Percentiles rank a stretch among this genome's conserved stretches.
Evolutionary conservation across 1,284 basidiomycete species (phyloP).

Genomic region (Waitea zeae): DNA sequence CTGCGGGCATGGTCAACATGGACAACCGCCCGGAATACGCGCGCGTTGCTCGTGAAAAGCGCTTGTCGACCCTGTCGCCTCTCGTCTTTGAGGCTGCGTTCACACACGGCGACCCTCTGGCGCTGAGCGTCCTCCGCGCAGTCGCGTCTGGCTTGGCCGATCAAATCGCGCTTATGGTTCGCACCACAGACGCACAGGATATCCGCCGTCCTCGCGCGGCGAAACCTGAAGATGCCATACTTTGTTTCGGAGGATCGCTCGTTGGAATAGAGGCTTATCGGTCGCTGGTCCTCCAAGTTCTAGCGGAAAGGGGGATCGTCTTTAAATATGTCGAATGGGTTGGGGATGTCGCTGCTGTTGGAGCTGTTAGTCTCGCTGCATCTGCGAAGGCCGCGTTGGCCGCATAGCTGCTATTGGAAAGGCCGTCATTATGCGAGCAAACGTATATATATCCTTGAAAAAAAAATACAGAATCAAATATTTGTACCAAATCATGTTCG

Average conservation of each 20-base stretch:
- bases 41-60: slow-evolving; percentile 40
- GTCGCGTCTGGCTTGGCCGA: slow-evolving; percentile 36
- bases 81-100: slow-evolving; percentile 59
- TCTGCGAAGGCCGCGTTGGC: too few species aligned
- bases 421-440: neutral
- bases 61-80: slow-evolving; percentile 53
- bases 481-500: too few species aligned
- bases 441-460: too few species aligned
- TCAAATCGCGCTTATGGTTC: slow-evolving; percentile 33
- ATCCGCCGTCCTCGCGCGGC: slow-evolving; percentile 4
- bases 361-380: slow-evolving; percentile 37
- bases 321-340: slow-evolving; percentile 50
- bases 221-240: slow-evolving; percentile 23
- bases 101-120: slow-evolving; percentile 39
- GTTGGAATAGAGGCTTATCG: slow-evolving; percentile 42
- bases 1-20: too few species aligned
- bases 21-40: slow-evolving; percentile 16
- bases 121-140: slow-evolving; percentile 32
- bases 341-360: slow-evolving; percentile 44
- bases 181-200: neutral
- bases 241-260: slow-evolving; percentile 63
- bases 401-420: neutral
- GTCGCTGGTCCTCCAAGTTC: slow-evolving; percentile 36
- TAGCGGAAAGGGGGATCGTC: slow-evolving; percentile 34
- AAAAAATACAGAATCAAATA: too few species aligned